phyloP scores from a whole-genome alignment of 371 early-diverging fungal genomes.

The Mortierella sp. region DNA sequence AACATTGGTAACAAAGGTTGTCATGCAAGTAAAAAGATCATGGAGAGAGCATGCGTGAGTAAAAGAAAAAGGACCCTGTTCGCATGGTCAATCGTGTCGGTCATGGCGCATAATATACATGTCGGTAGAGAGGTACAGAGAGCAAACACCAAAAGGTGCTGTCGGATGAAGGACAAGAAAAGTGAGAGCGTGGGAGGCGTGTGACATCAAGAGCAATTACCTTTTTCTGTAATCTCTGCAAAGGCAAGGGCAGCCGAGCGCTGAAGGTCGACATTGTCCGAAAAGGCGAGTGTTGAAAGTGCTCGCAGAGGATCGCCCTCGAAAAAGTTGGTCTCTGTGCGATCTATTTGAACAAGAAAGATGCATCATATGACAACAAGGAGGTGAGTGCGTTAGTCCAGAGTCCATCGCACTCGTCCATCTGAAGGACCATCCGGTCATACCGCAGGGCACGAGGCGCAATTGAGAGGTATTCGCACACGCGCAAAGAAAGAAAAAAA shows the following conservation, averaged over 20 bases:
- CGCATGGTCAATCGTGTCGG: constrained; percentile 10
- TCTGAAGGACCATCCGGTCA: not conserved
- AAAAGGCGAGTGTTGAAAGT: constrained; percentile 86
- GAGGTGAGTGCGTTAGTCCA: constrained; percentile 5
- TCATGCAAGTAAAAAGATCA: constrained; percentile 1
- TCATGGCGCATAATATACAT: constrained; percentile 7
- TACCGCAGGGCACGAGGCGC: constrained; percentile 13
- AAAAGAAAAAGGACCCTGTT: constrained; percentile 4
- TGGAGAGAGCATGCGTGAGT: not conserved
- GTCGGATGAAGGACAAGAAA: not conserved
- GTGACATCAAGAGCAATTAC: constrained; percentile 49
- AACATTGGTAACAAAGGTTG: constrained; percentile 4
- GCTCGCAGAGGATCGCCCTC: constrained; percentile 89
- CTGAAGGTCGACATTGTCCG: constrained; percentile 89
- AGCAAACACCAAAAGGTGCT: not conserved
- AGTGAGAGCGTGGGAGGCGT: not conserved
- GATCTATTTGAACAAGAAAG: constrained; percentile 62
- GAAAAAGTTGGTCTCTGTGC: constrained; percentile 86
- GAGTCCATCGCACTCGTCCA: not conserved
- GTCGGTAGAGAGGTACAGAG: constrained; percentile 6
- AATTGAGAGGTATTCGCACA: not conserved
- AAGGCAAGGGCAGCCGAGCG: constrained; percentile 93
- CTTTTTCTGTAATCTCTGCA: constrained; percentile 93
- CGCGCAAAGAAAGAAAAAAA: constrained; percentile 1
- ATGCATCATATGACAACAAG: constrained; percentile 31